Evolutionary conservation across 768 basidiomycete species (phyloP), one percentile per base, ranked within the genome.

Genomic region (Tylopilus sp.): DNA sequence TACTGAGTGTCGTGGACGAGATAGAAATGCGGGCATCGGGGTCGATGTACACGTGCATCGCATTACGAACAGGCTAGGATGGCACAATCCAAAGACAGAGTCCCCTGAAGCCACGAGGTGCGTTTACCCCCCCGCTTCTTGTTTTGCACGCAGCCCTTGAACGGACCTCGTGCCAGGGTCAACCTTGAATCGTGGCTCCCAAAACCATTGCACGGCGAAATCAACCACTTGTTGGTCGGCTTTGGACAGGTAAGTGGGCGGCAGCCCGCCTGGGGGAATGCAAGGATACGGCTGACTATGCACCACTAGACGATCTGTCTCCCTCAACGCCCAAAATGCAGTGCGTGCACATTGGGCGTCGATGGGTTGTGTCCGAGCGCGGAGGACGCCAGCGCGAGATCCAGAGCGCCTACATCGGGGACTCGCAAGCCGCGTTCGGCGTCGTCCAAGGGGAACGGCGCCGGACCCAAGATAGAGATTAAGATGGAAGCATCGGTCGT

Each of bases 31-130:
- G 22, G 95, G 95, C 1, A 95, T 98, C 30, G 95, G 95, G 0
- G 95, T 98, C 0, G 95, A 99, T 59, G 88, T 92, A 0, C 95
- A 99, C 66, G 94, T 98, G 7, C 94, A 98, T 59, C 76, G 95
- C 6, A 98, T 99, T 47, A 94, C 94, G 23, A 95, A 98, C 59
- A 76, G 93, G 15, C 69, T 99, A 2, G 85, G 89, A 36, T 99
- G 95, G 95, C 95, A 98, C 68, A 80, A 82, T 53, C 82, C 79
- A 3, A 82, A 82, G 6, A 95, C 94, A 1, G 89, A 85, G 62
- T 87, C 75, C 2, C 90, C 95, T 0, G 95, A 99, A 62, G 82
- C 90, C 61, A 98, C 95, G 0, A 74, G 95, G 87, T 88, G 7
- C 63, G 58, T 15, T 15, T 3, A 0, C 7, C 46, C 13, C 13